Conservation (phyloP, 495 filamentous ascomycete genomes). For the Immersiella caudata region DNA sequence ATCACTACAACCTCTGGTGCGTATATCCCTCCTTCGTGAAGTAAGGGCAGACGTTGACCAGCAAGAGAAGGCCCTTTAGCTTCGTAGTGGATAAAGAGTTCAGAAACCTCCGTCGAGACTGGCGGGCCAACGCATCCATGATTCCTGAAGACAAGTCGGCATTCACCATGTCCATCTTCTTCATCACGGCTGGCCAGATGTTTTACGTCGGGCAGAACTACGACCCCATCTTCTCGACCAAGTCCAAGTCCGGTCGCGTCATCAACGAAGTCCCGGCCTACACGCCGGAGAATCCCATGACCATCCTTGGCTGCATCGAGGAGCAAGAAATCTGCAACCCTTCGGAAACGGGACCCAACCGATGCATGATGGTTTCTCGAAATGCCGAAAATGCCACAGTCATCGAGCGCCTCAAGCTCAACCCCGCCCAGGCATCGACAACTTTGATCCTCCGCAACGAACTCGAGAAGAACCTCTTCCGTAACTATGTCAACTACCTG, state of each 20-base stretch:
- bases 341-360: background rate
- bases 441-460: background rate
- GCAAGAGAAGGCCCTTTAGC: background rate
- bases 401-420: background rate
- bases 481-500: background rate
- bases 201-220: background rate
- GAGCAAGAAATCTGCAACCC: constrained; percentile 8
- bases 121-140: constrained; percentile 1
- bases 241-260: background rate
- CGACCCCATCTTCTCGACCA: constrained; percentile 4
- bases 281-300: background rate
- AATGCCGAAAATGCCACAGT: background rate
- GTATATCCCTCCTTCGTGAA: too few relatives aligned
- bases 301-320: constrained; percentile 8
- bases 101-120: background rate
- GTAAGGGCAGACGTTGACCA: too few relatives aligned
- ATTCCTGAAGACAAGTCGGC: background rate
- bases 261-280: background rate
- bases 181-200: background rate
- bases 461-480: constrained; percentile 1
- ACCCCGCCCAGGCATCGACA: background rate
- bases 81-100: constrained; percentile 5
- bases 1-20: background rate
- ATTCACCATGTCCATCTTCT: background rate
- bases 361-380: background rate